These are phyloP conservation scores for Blastomyces parvus DNA, from an alignment of 2,329 filamentous ascomycete genomes.

Conservation along the genomic window DNA sequence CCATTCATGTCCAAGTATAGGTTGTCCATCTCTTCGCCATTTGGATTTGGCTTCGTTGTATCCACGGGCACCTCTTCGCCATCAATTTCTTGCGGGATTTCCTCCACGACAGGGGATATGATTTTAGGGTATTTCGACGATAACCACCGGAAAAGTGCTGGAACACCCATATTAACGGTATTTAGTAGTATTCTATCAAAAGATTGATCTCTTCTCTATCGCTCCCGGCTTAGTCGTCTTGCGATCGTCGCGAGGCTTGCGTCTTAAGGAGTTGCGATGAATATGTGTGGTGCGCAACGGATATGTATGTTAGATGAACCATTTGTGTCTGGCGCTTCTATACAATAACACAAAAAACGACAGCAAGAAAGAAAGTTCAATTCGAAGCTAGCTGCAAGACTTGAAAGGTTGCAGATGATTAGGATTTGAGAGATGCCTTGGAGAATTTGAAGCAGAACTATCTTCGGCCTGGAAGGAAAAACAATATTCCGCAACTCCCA, in stretches of 20 bases:
- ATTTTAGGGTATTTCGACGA: conserved; percentile 98
- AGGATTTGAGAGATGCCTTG: not conserved
- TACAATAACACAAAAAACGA: not conserved
- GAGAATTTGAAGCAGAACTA: not conserved
- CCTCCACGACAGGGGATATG: conserved; percentile 81
- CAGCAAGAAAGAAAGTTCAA: not conserved
- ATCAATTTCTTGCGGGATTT: conserved; percentile 71
- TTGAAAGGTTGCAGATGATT: not conserved
- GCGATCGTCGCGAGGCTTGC: not conserved
- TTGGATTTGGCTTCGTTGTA: conserved; percentile 75
- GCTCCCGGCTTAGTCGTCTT: not conserved
- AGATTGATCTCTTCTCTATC: not conserved
- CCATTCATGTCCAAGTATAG: conserved; percentile 99
- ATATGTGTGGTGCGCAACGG: not conserved
- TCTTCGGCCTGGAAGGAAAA: not conserved
- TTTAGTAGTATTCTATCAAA: not conserved
- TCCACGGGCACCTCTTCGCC: conserved; percentile 78
- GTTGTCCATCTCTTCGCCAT: conserved; percentile 96
- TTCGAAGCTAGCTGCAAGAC: not conserved
- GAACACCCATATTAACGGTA: conserved; percentile 67
- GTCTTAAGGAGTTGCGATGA: not conserved
- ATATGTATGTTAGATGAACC: not conserved
- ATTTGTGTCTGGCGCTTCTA: not conserved
- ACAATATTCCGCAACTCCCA: not conserved
- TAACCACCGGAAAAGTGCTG: conserved; percentile 91